Percentiles rank a stretch among this genome's conserved stretches.
These are phyloP conservation scores for Mesostigma viride DNA, from an alignment of 139 green algal genomes.

Conservation along the genomic window DNA sequence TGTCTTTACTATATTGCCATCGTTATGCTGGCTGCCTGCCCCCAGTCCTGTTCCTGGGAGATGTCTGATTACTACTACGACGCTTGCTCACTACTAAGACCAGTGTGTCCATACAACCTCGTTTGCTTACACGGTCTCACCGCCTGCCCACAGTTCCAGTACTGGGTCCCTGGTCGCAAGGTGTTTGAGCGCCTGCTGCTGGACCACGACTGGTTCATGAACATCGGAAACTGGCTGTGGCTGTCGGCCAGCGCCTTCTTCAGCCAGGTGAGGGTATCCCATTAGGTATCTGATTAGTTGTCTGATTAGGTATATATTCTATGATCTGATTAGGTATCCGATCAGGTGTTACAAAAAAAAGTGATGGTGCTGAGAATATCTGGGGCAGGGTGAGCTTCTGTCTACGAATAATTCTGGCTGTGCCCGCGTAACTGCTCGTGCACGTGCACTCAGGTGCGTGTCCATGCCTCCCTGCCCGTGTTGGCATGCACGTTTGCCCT, in stretches of 20 bases:
- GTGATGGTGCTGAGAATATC: too few species aligned
- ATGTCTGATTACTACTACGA: background rate
- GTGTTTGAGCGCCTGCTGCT: constrained; percentile 85
- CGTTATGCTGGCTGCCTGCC: background rate
- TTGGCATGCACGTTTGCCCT: too few species aligned
- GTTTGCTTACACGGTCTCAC: background rate
- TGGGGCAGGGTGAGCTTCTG: too few species aligned
- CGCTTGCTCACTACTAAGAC: background rate
- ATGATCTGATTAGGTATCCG: constrained; percentile 1
- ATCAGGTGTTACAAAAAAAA: too few species aligned
- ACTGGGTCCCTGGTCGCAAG: constrained; percentile 72
- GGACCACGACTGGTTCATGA: constrained; percentile 69
- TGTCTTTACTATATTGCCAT: background rate
- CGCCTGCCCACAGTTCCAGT: constrained; percentile 21
- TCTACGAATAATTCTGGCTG: too few species aligned
- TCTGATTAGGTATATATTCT: too few species aligned
- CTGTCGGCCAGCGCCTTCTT: constrained; percentile 79
- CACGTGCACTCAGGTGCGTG: too few species aligned
- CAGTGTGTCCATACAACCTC: background rate
- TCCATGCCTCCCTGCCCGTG: too few species aligned
- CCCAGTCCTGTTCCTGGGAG: background rate
- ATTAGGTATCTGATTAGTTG: too few species aligned
- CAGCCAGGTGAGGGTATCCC: constrained; percentile 37
- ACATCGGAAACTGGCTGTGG: constrained; percentile 92
- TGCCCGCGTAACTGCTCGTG: too few species aligned